Evolutionary conservation across 2,329 filamentous ascomycete genomes (phyloP).

Genomic region (Fusarium equiseti): DNA sequence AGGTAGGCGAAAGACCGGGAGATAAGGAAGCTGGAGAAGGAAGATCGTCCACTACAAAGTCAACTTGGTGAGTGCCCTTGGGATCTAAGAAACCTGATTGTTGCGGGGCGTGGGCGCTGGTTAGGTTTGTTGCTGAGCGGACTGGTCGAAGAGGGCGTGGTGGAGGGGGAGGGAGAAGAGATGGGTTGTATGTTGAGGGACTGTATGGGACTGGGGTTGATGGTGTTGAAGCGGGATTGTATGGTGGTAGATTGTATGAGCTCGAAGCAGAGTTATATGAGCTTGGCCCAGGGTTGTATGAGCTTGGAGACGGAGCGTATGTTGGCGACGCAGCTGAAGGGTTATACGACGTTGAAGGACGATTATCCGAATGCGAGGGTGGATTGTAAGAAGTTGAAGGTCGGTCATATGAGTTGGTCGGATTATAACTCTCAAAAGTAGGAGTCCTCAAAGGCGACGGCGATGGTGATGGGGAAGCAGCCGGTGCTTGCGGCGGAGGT

Average conservation of each 20-base stretch:
- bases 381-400: not conserved
- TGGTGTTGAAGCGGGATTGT: not conserved
- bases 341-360: not conserved
- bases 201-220: not conserved
- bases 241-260: not conserved
- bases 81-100: constrained; percentile 40
- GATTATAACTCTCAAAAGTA: not conserved
- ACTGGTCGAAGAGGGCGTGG: constrained; percentile 42
- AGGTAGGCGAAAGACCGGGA: constrained; percentile 27
- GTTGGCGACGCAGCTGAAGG: not conserved
- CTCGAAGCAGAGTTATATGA: not conserved
- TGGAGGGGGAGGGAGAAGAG: constrained; percentile 33
- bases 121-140: constrained; percentile 45
- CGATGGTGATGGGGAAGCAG: too few species aligned
- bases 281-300: not conserved
- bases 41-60: constrained; percentile 44
- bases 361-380: not conserved
- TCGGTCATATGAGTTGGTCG: not conserved
- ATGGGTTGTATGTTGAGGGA: constrained; percentile 15
- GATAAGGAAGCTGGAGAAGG: constrained; percentile 29
- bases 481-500: not conserved
- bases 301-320: not conserved
- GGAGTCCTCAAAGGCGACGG: not conserved
- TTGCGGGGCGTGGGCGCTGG: constrained; percentile 41
- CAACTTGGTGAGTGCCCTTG: constrained; percentile 34